Conservation (phyloP, 805 yeast genomes). For the Brettanomyces custersianus region DNA sequence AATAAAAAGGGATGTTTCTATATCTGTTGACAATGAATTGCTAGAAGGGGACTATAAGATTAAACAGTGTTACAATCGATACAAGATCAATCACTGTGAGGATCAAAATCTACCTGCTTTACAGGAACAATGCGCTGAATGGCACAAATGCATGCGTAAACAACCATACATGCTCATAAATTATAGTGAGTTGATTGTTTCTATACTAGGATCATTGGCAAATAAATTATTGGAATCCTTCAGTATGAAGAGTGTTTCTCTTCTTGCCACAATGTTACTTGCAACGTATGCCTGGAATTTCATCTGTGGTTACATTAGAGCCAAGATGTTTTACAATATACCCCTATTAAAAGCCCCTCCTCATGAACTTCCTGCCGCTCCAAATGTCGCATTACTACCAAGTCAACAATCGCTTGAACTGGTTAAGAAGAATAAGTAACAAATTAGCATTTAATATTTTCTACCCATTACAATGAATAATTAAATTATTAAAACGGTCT, state of each 20-base stretch:
- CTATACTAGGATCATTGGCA: conserved; percentile 50
- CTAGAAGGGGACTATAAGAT: conserved; percentile 41
- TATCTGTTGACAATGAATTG: conserved; percentile 40
- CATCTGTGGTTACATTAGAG: conserved; percentile 58
- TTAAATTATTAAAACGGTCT: no score
- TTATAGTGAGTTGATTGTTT: conserved; percentile 51
- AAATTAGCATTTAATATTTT: no score
- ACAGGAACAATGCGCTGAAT: conserved; percentile 44
- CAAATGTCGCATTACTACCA: no score
- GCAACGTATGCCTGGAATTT: conserved; percentile 53
- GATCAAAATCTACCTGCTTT: conserved; percentile 51
- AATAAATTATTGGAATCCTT: conserved; percentile 63
- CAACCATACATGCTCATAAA: conserved; percentile 40
- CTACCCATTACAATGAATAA: no score
- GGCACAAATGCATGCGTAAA: conserved; percentile 61
- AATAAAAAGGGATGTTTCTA: conserved; percentile 44
- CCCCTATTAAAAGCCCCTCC: not conserved
- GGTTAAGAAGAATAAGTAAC: no score
- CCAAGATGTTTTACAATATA: conserved; percentile 4
- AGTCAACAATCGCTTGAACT: no score
- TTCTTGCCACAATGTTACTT: conserved; percentile 16
- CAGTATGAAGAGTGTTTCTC: conserved; percentile 36
- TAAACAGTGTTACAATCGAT: conserved; percentile 43
- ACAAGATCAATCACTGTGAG: conserved; percentile 46
- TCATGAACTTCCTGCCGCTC: no score